Conservation (phyloP, 169 alveolate species). For the Babesia sp. region DNA sequence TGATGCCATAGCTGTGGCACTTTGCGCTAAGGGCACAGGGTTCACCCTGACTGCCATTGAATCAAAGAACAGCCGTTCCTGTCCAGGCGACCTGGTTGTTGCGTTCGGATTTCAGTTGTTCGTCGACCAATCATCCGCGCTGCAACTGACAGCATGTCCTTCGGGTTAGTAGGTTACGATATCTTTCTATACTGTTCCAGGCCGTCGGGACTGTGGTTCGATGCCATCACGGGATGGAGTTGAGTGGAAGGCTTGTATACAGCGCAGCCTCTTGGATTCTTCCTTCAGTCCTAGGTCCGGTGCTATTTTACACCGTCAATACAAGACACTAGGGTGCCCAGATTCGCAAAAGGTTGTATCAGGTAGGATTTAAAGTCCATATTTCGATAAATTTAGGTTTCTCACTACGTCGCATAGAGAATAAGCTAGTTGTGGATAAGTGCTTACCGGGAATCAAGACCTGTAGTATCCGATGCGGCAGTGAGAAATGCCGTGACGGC, state of each 20-base stretch:
- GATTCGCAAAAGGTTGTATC: background rate
- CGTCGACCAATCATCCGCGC: background rate
- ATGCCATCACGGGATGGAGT: conserved; percentile 14
- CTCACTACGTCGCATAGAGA: background rate
- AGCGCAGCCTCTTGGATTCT: conserved; percentile 6
- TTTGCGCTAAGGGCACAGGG: conserved; percentile 8
- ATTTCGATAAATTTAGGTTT: background rate
- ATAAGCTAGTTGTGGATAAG: background rate
- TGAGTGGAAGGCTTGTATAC: conserved; percentile 30
- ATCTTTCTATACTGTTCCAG: background rate
- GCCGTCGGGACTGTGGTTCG: conserved; percentile 13
- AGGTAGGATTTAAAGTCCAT: background rate
- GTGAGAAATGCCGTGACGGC: background rate
- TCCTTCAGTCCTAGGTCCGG: background rate
- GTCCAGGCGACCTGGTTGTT: conserved; percentile 31
- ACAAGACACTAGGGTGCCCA: background rate
- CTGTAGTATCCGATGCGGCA: background rate
- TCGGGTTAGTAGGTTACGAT: background rate
- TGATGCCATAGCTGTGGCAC: conserved; percentile 4
- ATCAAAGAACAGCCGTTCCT: background rate
- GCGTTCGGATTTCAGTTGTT: conserved; percentile 27
- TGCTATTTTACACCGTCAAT: background rate
- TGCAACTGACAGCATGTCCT: conserved; percentile 31
- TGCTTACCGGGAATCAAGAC: background rate
- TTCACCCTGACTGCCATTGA: background rate